Conservation (phyloP, 2,329 filamentous ascomycete species). For the Trichoderma arundinaceum region DNA sequence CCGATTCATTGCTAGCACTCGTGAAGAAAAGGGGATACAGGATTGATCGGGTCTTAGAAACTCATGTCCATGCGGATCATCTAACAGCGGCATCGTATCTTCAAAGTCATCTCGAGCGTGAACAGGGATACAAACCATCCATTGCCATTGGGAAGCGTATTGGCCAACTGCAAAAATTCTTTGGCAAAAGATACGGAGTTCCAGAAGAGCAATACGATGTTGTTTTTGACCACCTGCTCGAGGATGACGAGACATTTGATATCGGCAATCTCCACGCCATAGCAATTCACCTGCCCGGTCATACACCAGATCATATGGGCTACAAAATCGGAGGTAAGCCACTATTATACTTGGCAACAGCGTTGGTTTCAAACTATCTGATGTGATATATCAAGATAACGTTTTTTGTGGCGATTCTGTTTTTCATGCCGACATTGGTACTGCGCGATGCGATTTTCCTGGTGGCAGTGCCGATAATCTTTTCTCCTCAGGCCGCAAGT, state of each 20-base stretch:
- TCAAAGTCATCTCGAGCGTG: conserved; percentile 49
- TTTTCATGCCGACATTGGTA: conserved; percentile 59
- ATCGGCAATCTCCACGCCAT: conserved; percentile 54
- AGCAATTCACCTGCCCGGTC: conserved; percentile 63
- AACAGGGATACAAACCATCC: conserved; percentile 45
- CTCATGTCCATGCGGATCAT: conserved; percentile 67
- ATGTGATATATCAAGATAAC: conserved; percentile 41
- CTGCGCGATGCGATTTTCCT: conserved; percentile 61
- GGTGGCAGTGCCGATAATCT: conserved; percentile 54
- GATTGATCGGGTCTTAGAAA: conserved; percentile 63
- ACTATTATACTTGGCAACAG: accelerated
- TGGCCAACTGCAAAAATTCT: conserved; percentile 55
- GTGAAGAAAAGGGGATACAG: conserved; percentile 53
- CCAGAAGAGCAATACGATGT: conserved; percentile 48
- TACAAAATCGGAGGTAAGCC: conserved; percentile 58
- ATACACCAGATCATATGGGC: conserved; percentile 66
- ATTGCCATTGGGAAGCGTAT: conserved; percentile 65
- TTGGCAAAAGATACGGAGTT: conserved; percentile 57
- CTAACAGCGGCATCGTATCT: conserved; percentile 65
- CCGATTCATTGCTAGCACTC: conserved; percentile 56
- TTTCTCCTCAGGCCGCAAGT: conserved; percentile 50
- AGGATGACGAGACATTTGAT: conserved; percentile 58
- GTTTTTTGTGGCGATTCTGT: conserved; percentile 61
- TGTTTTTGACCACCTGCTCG: conserved; percentile 59
- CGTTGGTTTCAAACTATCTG: background rate